phyloP scores from a whole-genome alignment of 306 rosid species.

The Morella rubra region DNA sequence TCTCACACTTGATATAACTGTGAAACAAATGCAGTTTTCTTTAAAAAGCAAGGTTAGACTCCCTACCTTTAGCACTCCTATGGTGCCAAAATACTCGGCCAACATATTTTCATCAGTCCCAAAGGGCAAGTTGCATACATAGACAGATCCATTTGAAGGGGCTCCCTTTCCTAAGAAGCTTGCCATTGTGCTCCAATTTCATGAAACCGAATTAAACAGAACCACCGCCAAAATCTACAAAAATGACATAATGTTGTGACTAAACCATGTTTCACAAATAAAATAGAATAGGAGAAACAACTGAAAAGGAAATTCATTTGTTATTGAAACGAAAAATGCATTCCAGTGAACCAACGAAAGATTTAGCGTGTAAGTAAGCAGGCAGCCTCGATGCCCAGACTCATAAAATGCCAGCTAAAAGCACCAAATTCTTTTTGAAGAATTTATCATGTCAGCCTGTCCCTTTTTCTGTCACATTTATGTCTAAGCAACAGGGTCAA shows the following conservation, averaged over 20 bases:
- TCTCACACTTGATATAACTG: neutral
- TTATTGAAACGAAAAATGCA: neutral
- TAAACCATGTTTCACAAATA: neutral
- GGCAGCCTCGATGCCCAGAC: neutral
- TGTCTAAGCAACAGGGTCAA: neutral
- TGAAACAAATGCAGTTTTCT: conserved; percentile 4
- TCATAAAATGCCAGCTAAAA: neutral
- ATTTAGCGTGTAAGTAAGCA: neutral
- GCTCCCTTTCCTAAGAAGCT: conserved; percentile 62
- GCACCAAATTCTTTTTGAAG: neutral
- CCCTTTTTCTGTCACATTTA: neutral
- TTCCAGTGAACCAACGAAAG: neutral
- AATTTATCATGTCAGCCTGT: neutral
- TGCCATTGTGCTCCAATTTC: conserved; percentile 74
- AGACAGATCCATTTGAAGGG: conserved; percentile 79
- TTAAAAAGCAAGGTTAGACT: conserved; percentile 23
- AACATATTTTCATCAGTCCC: conserved; percentile 84
- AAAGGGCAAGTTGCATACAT: conserved; percentile 88
- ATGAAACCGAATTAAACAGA: conserved; percentile 46
- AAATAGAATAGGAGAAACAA: neutral
- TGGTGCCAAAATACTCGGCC: conserved; percentile 94
- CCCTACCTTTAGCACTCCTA: conserved; percentile 84
- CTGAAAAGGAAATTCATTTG: neutral
- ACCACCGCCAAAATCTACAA: conserved; percentile 39
- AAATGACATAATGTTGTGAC: conserved; percentile 8